A percentile compares a stretch with the other conserved stretches of the same genome.
phyloP scores from a whole-genome alignment of 164 flowering plant genomes.

The Saururus chinensis region DNA sequence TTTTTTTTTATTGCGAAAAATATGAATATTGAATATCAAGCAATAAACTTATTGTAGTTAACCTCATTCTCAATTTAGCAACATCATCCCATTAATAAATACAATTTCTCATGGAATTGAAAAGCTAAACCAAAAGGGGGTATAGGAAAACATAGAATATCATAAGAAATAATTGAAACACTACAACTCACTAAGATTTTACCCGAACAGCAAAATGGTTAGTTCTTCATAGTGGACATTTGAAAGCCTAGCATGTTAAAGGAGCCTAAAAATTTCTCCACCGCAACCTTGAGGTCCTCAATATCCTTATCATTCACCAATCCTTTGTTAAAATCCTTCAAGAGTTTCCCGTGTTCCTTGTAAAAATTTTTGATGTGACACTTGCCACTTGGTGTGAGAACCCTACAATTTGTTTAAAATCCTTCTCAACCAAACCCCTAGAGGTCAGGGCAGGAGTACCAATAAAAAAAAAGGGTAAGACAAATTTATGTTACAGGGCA shows the following conservation, averaged over 20 bases:
- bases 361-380: conserved; percentile 67
- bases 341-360: conserved; percentile 79
- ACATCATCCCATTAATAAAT: background rate
- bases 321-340: conserved; percentile 99
- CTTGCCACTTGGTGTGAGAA: conserved; percentile 88
- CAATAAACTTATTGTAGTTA: no score
- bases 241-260: conserved; percentile 97
- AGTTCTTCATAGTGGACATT: conserved; percentile 85
- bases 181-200: no score
- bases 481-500: no score
- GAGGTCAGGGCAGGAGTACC: conserved; percentile 99
- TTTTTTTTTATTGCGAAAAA: no score
- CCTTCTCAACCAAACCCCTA: conserved; percentile 94
- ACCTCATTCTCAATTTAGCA: background rate
- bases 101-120: background rate
- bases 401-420: conserved; percentile 93
- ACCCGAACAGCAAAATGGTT: conserved; percentile 3
- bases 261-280: conserved; percentile 78
- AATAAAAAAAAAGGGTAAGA: no score
- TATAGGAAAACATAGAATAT: background rate
- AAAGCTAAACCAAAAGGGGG: background rate
- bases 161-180: no score
- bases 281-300: conserved; percentile 78
- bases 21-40: no score
- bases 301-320: conserved; percentile 88